Base-by-base conservation (phyloP, 2,329 filamentous ascomycete genomes). In the Calonectria pteridis region DNA sequence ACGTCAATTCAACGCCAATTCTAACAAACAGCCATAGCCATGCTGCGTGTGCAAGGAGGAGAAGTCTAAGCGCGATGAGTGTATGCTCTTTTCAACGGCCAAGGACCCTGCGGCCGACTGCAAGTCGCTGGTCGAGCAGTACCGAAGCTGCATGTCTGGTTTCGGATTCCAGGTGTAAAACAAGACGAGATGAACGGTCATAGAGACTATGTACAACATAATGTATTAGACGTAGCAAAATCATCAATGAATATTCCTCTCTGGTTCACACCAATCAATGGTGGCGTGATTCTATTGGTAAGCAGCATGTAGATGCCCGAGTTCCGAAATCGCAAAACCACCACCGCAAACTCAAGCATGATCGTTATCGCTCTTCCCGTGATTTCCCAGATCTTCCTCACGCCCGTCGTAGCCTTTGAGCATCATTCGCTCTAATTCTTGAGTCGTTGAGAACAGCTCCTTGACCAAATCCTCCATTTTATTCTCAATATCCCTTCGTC, bases 21-120 rank as follows among this genome's bases (percentile, higher is more conserved):
- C 75, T 77, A 31, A 78, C 66, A 46, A 16, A 26, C 2, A 6
- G 13, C 5, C 6, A 73, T 81, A 98, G 95, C 96, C 96, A 53
- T 98, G 97, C 91, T 98, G 97, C 84, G 97, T 98, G 35, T 99
- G 97, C 91, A 98, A 96, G 84, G 92, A 97, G 55, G 95, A 99
- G 85, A 99, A 99, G 86, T 89, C 94, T 49, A 91, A 91, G 79
- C 95, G 97, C 76, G 97, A 99, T 87, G 96, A 99, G 86, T 99
- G 97, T 89, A 98, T 99, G 96, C 94, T 99, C 71, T 98, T 98
- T 88, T 98, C 95, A 70, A 95, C 91, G 76, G 90, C 94, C 74
- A 90, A 93, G 82, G 94, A 98, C 83, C 95, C 97, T 49, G 91
- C 94, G 80, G 90, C 91, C 82, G 95, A 97, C 81, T 99, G 97